Conservation (phyloP, 805 yeast genomes). For the Ogataea naganishii region DNA sequence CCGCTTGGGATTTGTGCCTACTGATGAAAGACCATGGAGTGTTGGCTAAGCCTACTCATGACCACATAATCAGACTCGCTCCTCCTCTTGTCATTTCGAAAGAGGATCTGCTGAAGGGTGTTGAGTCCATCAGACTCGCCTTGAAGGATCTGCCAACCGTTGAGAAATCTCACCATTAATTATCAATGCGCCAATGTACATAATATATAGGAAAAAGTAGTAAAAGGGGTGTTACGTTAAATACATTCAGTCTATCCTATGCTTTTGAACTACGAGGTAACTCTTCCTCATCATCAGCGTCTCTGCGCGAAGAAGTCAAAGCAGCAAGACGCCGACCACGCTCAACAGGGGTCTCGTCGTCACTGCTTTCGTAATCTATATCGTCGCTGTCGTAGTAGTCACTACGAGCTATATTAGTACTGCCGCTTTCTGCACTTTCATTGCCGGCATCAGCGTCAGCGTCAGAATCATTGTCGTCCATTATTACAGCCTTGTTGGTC, state of each 20-base stretch:
- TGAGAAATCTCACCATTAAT: slow-evolving; percentile 33
- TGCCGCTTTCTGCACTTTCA: slow-evolving; percentile 3
- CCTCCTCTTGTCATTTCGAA: slow-evolving; percentile 91
- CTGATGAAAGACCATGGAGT: slow-evolving; percentile 84
- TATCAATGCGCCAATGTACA: background rate
- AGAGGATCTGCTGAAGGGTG: slow-evolving; percentile 78
- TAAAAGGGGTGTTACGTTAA: too few species aligned
- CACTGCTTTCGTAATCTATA: slow-evolving; percentile 12
- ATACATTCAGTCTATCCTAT: too few species aligned
- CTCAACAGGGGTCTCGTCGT: slow-evolving; percentile 13
- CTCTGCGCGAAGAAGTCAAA: slow-evolving; percentile 17
- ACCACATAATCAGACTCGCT: slow-evolving; percentile 89
- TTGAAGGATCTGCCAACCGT: slow-evolving; percentile 49
- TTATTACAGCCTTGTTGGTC: slow-evolving; percentile 11
- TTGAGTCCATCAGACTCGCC: slow-evolving; percentile 58
- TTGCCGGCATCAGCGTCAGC: slow-evolving; percentile 9
- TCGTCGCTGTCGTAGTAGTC: slow-evolving; percentile 17
- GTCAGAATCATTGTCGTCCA: slow-evolving; percentile 6
- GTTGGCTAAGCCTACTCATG: slow-evolving; percentile 94
- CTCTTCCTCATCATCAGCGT: slow-evolving; percentile 29
- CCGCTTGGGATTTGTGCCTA: slow-evolving; percentile 95
- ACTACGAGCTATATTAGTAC: slow-evolving; percentile 8
- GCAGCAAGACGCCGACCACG: slow-evolving; percentile 23
- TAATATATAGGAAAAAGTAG: too few species aligned
- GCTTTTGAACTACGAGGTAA: too few species aligned